These are phyloP conservation scores for Salix viminalis DNA, from an alignment of 345 rosid species.

Conservation along the genomic window DNA sequence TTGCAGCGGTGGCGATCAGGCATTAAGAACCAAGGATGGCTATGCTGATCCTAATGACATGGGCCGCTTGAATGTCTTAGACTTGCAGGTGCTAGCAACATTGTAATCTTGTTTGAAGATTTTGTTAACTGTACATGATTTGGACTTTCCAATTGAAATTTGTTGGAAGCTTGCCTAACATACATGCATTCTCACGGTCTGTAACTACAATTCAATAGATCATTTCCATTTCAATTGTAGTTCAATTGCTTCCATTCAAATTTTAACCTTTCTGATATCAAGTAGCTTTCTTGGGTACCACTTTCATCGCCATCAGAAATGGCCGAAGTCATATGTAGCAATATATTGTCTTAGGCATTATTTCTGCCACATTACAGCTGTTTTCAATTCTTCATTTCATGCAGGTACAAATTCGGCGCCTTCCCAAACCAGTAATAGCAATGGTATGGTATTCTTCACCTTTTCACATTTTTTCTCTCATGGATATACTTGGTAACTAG, in stretches of 20 bases:
- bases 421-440: slow-evolving; percentile 94
- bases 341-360: too few species aligned
- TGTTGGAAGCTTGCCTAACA: background rate
- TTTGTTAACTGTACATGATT: background rate
- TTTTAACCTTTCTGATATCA: background rate
- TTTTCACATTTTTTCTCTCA: background rate
- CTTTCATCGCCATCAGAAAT: too few species aligned
- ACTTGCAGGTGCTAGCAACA: slow-evolving; percentile 55
- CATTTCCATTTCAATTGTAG: too few species aligned
- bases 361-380: background rate
- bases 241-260: background rate
- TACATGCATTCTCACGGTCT: background rate
- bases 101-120: background rate
- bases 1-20: slow-evolving; percentile 92
- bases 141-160: background rate
- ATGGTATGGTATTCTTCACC: slow-evolving; percentile 49
- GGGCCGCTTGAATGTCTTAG: slow-evolving; percentile 77
- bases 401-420: slow-evolving; percentile 85
- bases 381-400: background rate
- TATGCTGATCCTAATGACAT: slow-evolving; percentile 69
- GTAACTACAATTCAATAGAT: background rate
- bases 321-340: too few species aligned
- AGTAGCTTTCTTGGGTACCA: background rate
- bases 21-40: slow-evolving; percentile 64
- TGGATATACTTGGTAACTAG: background rate